These are phyloP conservation scores for Kluyveromyces marxianus DNA, from an alignment of 1,139 yeast genomes.

Conservation along the genomic window DNA sequence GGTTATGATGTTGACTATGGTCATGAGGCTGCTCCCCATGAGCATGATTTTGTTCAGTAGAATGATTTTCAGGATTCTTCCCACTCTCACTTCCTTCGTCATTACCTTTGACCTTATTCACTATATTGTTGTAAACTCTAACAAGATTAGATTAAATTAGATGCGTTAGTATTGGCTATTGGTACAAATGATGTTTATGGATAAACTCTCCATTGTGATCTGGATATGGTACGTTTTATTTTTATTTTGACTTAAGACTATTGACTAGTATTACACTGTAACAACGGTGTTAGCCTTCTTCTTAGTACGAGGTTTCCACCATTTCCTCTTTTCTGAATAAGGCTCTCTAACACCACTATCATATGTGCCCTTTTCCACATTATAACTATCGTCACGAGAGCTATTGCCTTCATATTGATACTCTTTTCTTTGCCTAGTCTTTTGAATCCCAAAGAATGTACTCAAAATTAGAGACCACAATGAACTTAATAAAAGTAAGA, in stretches of 20 bases:
- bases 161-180: slow-evolving; percentile 4
- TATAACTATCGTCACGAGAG: slow-evolving; percentile 5
- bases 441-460: not conserved
- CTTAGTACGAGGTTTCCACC: slow-evolving; percentile 3
- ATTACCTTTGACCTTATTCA: slow-evolving; percentile 1
- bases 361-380: slow-evolving; percentile 1
- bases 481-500: slow-evolving; percentile 36
- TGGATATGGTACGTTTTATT: slow-evolving; percentile 1
- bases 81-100: not conserved
- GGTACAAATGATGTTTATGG: not conserved
- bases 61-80: not conserved
- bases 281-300: not conserved
- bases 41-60: not conserved
- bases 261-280: not conserved
- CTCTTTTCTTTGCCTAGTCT: not conserved
- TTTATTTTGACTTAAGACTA: not conserved
- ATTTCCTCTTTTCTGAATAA: not conserved
- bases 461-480: slow-evolving; percentile 15
- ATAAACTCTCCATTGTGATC: not conserved
- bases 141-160: not conserved
- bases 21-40: not conserved
- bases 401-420: slow-evolving; percentile 2
- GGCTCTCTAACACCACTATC: slow-evolving; percentile 1
- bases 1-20: not conserved
- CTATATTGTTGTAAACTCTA: slow-evolving; percentile 4